Evolutionary conservation across 257 asterid species (phyloP).

Genomic region (Nicotiana paniculata): DNA sequence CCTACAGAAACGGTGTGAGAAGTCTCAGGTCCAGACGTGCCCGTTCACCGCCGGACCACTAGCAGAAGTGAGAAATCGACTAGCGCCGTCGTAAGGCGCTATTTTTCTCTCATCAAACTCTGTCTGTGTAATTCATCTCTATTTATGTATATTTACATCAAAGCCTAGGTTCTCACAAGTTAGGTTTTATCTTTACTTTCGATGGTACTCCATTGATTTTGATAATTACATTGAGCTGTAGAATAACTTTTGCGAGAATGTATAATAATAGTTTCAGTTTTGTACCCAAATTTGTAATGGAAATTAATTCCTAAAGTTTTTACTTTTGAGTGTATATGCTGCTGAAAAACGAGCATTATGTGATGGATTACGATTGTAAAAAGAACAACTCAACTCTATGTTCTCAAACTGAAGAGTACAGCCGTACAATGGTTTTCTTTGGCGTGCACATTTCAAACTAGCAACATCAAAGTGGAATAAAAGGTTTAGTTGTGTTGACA

Average conservation of each 20-base stretch:
- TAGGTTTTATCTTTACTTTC: too few relatives aligned
- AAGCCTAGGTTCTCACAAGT: too few relatives aligned
- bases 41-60: not conserved
- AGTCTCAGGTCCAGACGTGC: not conserved
- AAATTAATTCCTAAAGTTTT: not conserved
- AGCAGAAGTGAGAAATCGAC: not conserved
- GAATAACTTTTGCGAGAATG: not conserved
- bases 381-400: not conserved
- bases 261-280: too few relatives aligned
- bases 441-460: not conserved
- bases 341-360: not conserved
- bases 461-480: not conserved
- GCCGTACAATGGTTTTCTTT: not conserved
- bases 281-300: not conserved
- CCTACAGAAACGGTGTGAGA: not conserved
- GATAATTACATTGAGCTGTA: not conserved
- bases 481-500: not conserved
- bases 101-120: not conserved
- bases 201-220: not conserved
- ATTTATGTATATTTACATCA: too few relatives aligned
- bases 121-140: not conserved
- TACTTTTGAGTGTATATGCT: not conserved
- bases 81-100: not conserved
- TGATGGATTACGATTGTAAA: not conserved
- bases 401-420: too few relatives aligned